A percentile compares a stretch with the other conserved stretches of the same genome.
Conservation (phyloP, 192 early-diverging fungal genomes). For the Phlyctochytrium planicorne region DNA sequence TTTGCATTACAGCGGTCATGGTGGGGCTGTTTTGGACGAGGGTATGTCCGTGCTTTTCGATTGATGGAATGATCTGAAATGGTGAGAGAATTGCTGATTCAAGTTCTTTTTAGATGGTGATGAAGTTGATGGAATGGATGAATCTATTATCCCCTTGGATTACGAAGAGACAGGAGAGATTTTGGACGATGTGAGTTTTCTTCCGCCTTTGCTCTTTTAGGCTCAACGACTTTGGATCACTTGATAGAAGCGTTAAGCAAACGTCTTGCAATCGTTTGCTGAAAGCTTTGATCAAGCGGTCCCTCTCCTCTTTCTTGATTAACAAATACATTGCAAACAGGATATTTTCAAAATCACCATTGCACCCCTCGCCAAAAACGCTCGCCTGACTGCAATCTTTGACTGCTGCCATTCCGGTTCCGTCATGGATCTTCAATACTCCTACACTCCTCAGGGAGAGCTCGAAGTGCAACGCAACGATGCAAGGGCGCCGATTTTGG, state of each 20-base stretch:
- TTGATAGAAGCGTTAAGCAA: no score
- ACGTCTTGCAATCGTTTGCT: no score
- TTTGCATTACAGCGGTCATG: conserved; percentile 50
- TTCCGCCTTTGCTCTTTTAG: conserved; percentile 57
- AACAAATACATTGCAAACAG: conserved; percentile 10
- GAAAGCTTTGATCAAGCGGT: no score
- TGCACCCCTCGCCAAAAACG: conserved; percentile 34
- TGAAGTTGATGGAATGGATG: conserved; percentile 45
- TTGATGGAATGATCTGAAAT: not conserved
- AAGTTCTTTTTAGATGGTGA: conserved; percentile 27
- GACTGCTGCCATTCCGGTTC: conserved; percentile 54
- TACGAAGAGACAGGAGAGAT: conserved; percentile 45
- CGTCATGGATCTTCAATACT: conserved; percentile 46
- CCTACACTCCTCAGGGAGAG: conserved; percentile 41
- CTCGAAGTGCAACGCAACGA: conserved; percentile 38
- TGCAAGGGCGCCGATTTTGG: conserved; percentile 33
- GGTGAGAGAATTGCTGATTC: not conserved
- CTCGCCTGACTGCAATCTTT: conserved; percentile 38
- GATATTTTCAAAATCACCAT: conserved; percentile 36
- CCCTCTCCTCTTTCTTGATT: conserved; percentile 10
- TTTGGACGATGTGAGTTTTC: conserved; percentile 56
- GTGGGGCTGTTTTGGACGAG: conserved; percentile 17
- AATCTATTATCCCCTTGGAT: conserved; percentile 50
- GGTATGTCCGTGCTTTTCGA: not conserved
- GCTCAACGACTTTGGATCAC: conserved; percentile 44